phyloP scores from a whole-genome alignment of 2,329 filamentous ascomycete genomes.

The Scedosporium boydii region DNA sequence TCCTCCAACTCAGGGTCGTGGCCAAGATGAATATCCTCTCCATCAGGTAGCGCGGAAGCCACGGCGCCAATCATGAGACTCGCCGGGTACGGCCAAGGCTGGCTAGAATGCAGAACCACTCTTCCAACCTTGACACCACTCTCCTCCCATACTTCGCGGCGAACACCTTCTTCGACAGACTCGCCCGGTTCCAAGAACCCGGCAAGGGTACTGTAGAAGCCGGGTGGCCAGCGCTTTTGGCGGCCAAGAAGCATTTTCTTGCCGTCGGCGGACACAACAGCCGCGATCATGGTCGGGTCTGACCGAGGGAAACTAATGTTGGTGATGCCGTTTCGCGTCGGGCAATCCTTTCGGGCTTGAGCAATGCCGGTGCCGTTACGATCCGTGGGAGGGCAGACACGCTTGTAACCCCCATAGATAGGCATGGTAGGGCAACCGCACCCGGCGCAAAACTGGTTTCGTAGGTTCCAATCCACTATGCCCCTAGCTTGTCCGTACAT shows the following conservation, averaged over 20 bases:
- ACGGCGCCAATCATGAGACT: slow-evolving; percentile 84
- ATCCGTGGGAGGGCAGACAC: slow-evolving; percentile 66
- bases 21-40: slow-evolving; percentile 71
- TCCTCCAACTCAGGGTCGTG: slow-evolving; percentile 88
- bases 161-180: slow-evolving; percentile 74
- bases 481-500: slow-evolving; percentile 85
- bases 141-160: slow-evolving; percentile 81
- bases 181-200: slow-evolving; percentile 82
- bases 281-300: slow-evolving; percentile 92
- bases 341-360: slow-evolving; percentile 58
- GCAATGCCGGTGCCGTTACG: slow-evolving; percentile 34
- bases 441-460: slow-evolving; percentile 84
- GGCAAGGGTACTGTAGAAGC: slow-evolving; percentile 84
- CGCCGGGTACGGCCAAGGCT: slow-evolving; percentile 81
- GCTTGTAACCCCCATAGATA: slow-evolving; percentile 71
- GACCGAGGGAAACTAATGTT: slow-evolving; percentile 90
- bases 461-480: slow-evolving; percentile 85
- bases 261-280: slow-evolving; percentile 73
- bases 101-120: slow-evolving; percentile 73
- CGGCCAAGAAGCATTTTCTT: slow-evolving; percentile 74
- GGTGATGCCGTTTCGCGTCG: slow-evolving; percentile 73
- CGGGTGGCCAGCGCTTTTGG: slow-evolving; percentile 68
- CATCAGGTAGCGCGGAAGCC: slow-evolving; percentile 68
- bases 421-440: slow-evolving; percentile 79
- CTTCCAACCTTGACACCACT: slow-evolving; percentile 66